Conservation (phyloP, 2,329 filamentous ascomycete species). For the Trichoderma pleuroti region DNA sequence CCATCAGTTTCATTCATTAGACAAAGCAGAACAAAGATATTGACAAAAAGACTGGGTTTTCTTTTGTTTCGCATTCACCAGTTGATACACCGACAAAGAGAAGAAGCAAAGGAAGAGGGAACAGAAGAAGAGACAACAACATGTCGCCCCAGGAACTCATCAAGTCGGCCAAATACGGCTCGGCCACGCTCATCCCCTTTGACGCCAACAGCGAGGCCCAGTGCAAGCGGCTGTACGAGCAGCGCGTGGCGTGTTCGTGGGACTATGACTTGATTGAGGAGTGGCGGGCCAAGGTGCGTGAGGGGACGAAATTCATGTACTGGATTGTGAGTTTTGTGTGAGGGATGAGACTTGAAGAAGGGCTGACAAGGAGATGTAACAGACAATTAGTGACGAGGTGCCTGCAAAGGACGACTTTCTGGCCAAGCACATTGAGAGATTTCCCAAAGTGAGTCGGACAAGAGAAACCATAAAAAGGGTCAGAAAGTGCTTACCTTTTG, state of each 20-base stretch:
- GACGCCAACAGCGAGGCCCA: conserved; percentile 41
- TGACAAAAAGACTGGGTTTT: not conserved
- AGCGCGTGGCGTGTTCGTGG: conserved; percentile 47
- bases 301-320: conserved; percentile 37
- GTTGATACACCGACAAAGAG: not conserved
- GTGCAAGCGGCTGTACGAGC: conserved; percentile 38
- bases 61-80: not conserved
- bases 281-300: conserved; percentile 34
- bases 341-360: not conserved
- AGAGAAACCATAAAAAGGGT: not conserved
- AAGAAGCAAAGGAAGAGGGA: not conserved
- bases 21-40: not conserved
- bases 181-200: conserved; percentile 40
- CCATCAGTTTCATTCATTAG: not conserved
- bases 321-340: conserved; percentile 37
- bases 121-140: not conserved
- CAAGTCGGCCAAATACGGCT: not conserved
- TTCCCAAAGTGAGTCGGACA: conserved; percentile 28
- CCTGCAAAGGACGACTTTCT: conserved; percentile 31
- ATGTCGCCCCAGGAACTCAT: not conserved
- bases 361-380: not conserved
- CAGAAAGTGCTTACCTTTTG: not conserved
- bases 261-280: conserved; percentile 34
- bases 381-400: conserved; percentile 32
- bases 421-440: conserved; percentile 29